phyloP scores from a whole-genome alignment of 2,329 filamentous ascomycete genomes.

The Chaetomiaceae sp. region DNA sequence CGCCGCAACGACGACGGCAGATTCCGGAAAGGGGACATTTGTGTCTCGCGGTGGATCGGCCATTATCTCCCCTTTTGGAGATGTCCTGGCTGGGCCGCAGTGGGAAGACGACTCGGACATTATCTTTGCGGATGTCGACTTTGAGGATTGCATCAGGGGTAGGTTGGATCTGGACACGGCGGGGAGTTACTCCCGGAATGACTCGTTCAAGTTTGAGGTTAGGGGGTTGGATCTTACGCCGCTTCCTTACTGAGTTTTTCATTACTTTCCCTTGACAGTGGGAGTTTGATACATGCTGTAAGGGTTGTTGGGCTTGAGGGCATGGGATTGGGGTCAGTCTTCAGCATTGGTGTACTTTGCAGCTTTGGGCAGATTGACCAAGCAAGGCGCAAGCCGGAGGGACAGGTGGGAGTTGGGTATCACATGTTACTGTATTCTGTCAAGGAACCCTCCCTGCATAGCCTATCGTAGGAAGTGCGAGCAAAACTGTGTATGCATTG shows the following conservation, averaged over 20 bases:
- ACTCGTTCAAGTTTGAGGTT: constrained; percentile 58
- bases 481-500: neutral
- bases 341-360: too few relatives aligned
- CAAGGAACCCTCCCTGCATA: too few relatives aligned
- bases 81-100: constrained; percentile 74
- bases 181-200: constrained; percentile 74
- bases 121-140: constrained; percentile 70
- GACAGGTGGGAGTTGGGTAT: neutral
- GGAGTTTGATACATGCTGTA: neutral
- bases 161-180: constrained; percentile 78
- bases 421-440: neutral
- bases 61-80: constrained; percentile 73
- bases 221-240: constrained; percentile 55
- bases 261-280: neutral
- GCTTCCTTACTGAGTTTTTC: constrained; percentile 43
- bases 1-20: constrained; percentile 20
- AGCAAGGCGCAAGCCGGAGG: neutral
- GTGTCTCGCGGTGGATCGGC: constrained; percentile 73
- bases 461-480: neutral
- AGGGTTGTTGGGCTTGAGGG: too few relatives aligned
- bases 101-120: constrained; percentile 75
- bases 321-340: neutral
- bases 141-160: constrained; percentile 81
- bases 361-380: neutral
- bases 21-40: constrained; percentile 40